Evolutionary conservation across 1,139 yeast species (phyloP).

Genomic region (Blastobotrys raffinosifermentans): DNA sequence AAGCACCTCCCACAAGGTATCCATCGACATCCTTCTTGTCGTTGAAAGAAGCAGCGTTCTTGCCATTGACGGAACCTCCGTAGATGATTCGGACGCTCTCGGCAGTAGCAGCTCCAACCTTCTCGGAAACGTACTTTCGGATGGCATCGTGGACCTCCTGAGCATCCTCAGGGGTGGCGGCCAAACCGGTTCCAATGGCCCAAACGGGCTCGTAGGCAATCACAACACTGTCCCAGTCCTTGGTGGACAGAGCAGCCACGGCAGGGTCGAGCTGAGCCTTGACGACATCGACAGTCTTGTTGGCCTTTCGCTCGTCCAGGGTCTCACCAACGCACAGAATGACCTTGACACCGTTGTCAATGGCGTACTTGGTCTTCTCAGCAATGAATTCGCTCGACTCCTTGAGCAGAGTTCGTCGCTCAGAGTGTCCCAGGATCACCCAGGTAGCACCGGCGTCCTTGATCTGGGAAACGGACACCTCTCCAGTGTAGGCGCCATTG

Average conservation of each 20-base stretch:
- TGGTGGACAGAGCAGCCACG: slow-evolving; percentile 55
- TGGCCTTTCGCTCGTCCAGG: slow-evolving; percentile 87
- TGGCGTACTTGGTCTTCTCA: slow-evolving; percentile 88
- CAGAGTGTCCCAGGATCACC: slow-evolving; percentile 98
- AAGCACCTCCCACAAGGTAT: slow-evolving; percentile 99
- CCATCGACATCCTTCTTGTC: slow-evolving; percentile 95
- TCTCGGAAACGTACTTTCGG: slow-evolving; percentile 72
- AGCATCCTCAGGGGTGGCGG: slow-evolving; percentile 98
- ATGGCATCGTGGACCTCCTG: slow-evolving; percentile 82
- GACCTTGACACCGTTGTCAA: slow-evolving; percentile 81
- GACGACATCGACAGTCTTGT: slow-evolving; percentile 78
- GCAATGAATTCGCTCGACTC: slow-evolving; percentile 92
- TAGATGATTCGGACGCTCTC: slow-evolving; percentile 80
- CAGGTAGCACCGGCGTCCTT: slow-evolving; percentile 90
- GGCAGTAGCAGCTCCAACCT: slow-evolving; percentile 76
- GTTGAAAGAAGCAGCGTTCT: slow-evolving; percentile 85
- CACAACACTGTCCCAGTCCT: slow-evolving; percentile 88
- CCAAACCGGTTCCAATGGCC: slow-evolving; percentile 99
- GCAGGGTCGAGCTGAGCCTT: slow-evolving; percentile 90
- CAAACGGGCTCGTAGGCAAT: slow-evolving; percentile 99
- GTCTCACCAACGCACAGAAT: slow-evolving; percentile 98
- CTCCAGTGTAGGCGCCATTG: slow-evolving; percentile 98
- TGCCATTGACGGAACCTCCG: slow-evolving; percentile 98
- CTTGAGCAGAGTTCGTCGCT: slow-evolving; percentile 90
- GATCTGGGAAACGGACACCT: slow-evolving; percentile 80